phyloP scores from a whole-genome alignment of 106 monocot genomes.

The Dendrobium officinale region DNA sequence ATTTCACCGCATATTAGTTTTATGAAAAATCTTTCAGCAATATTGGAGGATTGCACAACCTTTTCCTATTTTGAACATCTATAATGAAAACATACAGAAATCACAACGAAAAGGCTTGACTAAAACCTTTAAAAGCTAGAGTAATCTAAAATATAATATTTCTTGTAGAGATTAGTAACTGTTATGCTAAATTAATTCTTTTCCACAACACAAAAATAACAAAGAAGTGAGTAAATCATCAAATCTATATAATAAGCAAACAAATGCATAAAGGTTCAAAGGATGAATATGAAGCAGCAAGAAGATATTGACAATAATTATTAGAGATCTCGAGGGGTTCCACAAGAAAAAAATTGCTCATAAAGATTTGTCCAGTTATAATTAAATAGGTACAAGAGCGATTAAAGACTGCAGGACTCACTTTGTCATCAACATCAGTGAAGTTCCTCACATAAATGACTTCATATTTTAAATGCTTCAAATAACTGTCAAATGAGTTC shows the following conservation, averaged over 20 bases:
- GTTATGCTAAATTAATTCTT: neutral
- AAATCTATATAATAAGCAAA: neutral
- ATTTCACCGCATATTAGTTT: neutral
- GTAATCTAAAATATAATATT: neutral
- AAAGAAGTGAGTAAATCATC: neutral
- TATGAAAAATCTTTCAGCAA: neutral
- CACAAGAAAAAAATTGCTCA: neutral
- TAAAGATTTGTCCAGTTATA: too few relatives aligned
- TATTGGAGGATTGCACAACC: neutral
- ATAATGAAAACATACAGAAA: neutral
- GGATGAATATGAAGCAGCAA: too few relatives aligned
- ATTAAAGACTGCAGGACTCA: slow-evolving; percentile 9
- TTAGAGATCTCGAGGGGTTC: neutral
- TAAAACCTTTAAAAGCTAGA: neutral
- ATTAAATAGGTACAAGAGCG: neutral
- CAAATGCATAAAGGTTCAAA: too few relatives aligned
- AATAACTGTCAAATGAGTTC: slow-evolving; percentile 36
- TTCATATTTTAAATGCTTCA: slow-evolving; percentile 55
- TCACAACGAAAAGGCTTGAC: neutral
- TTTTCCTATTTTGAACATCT: neutral
- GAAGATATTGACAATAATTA: neutral
- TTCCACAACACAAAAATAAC: neutral
- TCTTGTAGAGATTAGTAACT: neutral
- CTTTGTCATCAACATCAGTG: slow-evolving; percentile 91
- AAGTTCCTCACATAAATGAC: slow-evolving; percentile 81